These are phyloP conservation scores for Poteriospumella lacustris DNA, from an alignment of 108 stramenopile species.

Conservation along the genomic window DNA sequence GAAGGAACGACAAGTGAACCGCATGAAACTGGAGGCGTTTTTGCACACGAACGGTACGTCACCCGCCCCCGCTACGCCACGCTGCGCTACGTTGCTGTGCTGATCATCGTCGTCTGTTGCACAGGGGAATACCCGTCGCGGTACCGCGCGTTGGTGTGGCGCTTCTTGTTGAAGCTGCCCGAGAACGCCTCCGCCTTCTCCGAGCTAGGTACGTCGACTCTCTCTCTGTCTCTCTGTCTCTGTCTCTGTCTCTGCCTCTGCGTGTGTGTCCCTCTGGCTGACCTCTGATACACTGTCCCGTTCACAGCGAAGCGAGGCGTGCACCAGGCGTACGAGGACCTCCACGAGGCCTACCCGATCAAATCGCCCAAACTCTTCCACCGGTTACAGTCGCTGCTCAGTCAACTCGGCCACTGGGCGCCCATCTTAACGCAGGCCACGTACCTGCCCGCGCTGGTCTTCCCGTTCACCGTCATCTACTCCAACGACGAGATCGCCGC, in stretches of 20 bases:
- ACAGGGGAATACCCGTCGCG: conserved; percentile 37
- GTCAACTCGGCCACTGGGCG: conserved; percentile 36
- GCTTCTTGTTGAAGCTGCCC: conserved; percentile 40
- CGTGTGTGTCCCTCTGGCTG: neutral
- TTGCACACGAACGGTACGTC: neutral
- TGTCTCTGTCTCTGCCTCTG: too few relatives aligned
- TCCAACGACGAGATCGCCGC: conserved; percentile 35
- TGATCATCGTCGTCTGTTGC: neutral
- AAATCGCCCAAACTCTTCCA: conserved; percentile 20
- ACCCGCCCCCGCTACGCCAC: neutral
- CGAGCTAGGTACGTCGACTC: conserved; percentile 15
- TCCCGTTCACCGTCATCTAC: conserved; percentile 40
- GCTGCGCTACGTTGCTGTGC: neutral
- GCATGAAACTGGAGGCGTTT: neutral
- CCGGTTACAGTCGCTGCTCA: conserved; percentile 21
- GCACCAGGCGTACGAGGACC: conserved; percentile 28
- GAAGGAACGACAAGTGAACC: neutral
- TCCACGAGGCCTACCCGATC: conserved; percentile 32
- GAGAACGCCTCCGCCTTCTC: conserved; percentile 36
- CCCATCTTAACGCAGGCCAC: conserved; percentile 35
- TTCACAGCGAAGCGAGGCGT: conserved; percentile 25
- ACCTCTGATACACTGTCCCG: neutral
- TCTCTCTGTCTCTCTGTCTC: too few relatives aligned
- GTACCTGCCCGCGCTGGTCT: conserved; percentile 43
- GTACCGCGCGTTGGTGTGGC: conserved; percentile 40